These are phyloP conservation scores for Colletotrichum eremochloae DNA, from an alignment of 2,329 filamentous ascomycete genomes.

Conservation along the genomic window DNA sequence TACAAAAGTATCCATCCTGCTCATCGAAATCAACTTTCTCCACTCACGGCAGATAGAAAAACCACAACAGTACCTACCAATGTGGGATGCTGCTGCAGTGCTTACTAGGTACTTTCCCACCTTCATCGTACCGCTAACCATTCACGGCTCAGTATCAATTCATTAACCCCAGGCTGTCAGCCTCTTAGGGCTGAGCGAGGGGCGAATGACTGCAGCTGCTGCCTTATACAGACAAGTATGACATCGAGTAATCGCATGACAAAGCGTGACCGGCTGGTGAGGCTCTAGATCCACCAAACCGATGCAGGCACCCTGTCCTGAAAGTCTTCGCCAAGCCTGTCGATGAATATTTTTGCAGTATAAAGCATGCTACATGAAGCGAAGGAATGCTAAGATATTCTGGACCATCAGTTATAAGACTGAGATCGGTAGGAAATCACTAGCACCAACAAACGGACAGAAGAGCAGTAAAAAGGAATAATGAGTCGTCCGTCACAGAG, in stretches of 20 bases:
- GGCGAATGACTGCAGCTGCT: conserved; percentile 37
- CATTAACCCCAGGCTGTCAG: conserved; percentile 16
- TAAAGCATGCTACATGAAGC: conserved; percentile 12
- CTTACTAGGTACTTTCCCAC: conserved; percentile 4
- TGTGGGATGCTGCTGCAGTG: background rate
- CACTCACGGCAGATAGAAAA: conserved; percentile 21
- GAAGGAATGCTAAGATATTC: background rate
- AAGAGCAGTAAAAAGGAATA: background rate
- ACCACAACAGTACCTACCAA: background rate
- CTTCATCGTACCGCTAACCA: conserved; percentile 13
- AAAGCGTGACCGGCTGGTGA: conserved; percentile 16
- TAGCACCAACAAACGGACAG: background rate
- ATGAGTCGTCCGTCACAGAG: conserved; percentile 30
- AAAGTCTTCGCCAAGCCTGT: background rate
- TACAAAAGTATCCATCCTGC: background rate
- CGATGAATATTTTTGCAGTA: background rate
- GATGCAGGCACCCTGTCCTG: background rate
- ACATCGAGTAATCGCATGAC: conserved; percentile 19
- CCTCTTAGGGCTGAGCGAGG: conserved; percentile 32
- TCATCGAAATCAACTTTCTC: conserved; percentile 18
- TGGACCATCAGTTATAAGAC: conserved; percentile 10
- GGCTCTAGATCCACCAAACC: conserved; percentile 19
- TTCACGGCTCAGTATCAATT: conserved; percentile 6
- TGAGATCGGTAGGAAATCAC: background rate
- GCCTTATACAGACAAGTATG: conserved; percentile 18